Conservation (phyloP, 2,329 filamentous ascomycete species). For the Cladosporium cucumerinum region DNA sequence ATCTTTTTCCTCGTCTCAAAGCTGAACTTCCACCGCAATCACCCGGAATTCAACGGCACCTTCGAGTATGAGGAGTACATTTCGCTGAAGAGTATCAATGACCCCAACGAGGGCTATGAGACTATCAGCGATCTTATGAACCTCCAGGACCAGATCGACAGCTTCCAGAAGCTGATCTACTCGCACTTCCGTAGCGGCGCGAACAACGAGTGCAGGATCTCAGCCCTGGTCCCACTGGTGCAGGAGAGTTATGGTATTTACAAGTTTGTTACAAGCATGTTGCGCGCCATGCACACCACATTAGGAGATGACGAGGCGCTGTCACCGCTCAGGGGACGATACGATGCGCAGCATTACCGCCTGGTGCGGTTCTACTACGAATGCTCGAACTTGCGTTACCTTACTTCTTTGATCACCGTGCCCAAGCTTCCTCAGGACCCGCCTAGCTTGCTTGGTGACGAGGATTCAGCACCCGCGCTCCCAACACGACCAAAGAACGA, state of each 20-base stretch:
- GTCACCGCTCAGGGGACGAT: constrained; percentile 79
- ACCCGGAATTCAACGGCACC: constrained; percentile 96
- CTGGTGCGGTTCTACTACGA: constrained; percentile 98
- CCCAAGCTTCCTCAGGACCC: constrained; percentile 94
- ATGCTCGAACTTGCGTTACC: constrained; percentile 93
- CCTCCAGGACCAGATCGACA: constrained; percentile 95
- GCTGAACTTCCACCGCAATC: constrained; percentile 91
- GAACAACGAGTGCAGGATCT: constrained; percentile 96
- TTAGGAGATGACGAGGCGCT: constrained; percentile 92
- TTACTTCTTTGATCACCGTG: constrained; percentile 93
- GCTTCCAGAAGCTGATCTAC: constrained; percentile 97
- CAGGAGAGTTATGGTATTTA: constrained; percentile 99
- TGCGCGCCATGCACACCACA: constrained; percentile 87
- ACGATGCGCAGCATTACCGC: constrained; percentile 94
- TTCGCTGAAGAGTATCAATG: constrained; percentile 95
- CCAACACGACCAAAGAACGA: constrained; percentile 70
- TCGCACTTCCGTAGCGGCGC: constrained; percentile 88
- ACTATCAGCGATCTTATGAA: constrained; percentile 96
- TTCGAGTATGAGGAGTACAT: constrained; percentile 99
- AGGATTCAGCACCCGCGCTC: constrained; percentile 72
- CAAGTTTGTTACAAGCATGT: constrained; percentile 99
- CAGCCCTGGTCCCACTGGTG: constrained; percentile 85
- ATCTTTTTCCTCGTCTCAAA: constrained; percentile 94
- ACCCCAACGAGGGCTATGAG: constrained; percentile 95
- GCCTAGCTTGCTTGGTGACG: constrained; percentile 81